phyloP scores from a whole-genome alignment of 169 alveolate genomes.

The Plasmodium gaboni region DNA sequence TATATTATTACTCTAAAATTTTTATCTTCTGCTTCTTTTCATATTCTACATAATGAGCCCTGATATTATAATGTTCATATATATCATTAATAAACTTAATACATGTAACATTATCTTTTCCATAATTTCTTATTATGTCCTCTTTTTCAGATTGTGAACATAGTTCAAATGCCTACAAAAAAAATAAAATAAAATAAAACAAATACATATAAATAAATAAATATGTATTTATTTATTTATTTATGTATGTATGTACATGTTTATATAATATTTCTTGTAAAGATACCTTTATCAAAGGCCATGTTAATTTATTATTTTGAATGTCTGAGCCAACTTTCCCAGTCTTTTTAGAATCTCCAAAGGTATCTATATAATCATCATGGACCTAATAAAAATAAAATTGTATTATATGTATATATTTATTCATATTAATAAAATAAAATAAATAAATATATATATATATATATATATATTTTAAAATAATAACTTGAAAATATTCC shows the following conservation, averaged over 20 bases:
- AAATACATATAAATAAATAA: neutral
- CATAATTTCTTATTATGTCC: slow-evolving; percentile 80
- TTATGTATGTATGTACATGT: too few relatives aligned
- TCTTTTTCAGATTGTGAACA: slow-evolving; percentile 76
- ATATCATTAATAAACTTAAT: slow-evolving; percentile 78
- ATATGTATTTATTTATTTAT: too few relatives aligned
- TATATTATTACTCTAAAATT: slow-evolving; percentile 65
- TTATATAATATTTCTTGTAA: neutral
- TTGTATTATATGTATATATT: neutral
- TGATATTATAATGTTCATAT: slow-evolving; percentile 80
- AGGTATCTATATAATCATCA: slow-evolving; percentile 84
- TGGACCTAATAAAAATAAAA: slow-evolving; percentile 76
- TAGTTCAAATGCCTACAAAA: slow-evolving; percentile 77
- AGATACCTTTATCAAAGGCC: slow-evolving; percentile 83
- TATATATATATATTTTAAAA: neutral
- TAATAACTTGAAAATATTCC: slow-evolving; percentile 82
- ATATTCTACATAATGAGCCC: slow-evolving; percentile 72
- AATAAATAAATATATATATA: neutral
- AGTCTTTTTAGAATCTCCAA: slow-evolving; percentile 76
- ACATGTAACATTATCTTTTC: slow-evolving; percentile 76
- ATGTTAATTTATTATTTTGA: slow-evolving; percentile 84
- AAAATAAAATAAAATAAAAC: neutral
- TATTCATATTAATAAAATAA: neutral
- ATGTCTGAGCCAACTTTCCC: slow-evolving; percentile 88
- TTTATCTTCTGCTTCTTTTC: slow-evolving; percentile 76